phyloP scores from a whole-genome alignment of 176 grass and related monocot species.

The Poa pratensis region DNA sequence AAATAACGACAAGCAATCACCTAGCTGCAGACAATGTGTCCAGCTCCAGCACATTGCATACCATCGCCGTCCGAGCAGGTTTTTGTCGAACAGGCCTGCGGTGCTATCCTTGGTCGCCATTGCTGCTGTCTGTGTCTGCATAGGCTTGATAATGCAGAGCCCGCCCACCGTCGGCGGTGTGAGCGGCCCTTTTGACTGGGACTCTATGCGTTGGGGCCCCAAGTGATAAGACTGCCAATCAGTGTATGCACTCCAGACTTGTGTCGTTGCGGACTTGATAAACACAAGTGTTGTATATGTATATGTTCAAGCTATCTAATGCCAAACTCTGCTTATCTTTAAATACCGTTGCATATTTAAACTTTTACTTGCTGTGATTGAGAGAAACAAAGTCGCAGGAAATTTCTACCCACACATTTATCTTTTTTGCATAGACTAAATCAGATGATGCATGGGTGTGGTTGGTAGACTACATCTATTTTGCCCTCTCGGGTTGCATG shows the following conservation, averaged over 20 bases:
- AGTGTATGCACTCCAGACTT: conserved; percentile 6
- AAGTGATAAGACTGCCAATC: conserved; percentile 46
- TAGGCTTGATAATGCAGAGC: conserved; percentile 77
- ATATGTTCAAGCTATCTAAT: background rate
- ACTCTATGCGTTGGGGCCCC: conserved; percentile 52
- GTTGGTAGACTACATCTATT: no score
- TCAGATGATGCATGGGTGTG: background rate
- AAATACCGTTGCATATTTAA: background rate
- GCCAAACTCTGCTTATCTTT: background rate
- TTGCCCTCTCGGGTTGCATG: no score
- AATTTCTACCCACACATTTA: background rate
- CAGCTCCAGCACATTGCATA: conserved; percentile 42
- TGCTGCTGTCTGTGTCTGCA: conserved; percentile 84
- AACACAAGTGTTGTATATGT: background rate
- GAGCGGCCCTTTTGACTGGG: conserved; percentile 73
- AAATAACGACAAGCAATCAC: conserved; percentile 8
- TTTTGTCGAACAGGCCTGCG: conserved; percentile 59
- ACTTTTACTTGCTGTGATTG: background rate
- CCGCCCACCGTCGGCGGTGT: conserved; percentile 48
- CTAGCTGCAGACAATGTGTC: conserved; percentile 57
- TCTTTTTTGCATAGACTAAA: background rate
- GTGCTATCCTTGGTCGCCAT: conserved; percentile 73
- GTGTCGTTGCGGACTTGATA: background rate
- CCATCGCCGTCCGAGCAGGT: conserved; percentile 35
- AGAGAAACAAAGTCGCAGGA: background rate